Conservation (phyloP, 192 early-diverging fungal genomes). For the Tieghemiomyces parasiticus region DNA sequence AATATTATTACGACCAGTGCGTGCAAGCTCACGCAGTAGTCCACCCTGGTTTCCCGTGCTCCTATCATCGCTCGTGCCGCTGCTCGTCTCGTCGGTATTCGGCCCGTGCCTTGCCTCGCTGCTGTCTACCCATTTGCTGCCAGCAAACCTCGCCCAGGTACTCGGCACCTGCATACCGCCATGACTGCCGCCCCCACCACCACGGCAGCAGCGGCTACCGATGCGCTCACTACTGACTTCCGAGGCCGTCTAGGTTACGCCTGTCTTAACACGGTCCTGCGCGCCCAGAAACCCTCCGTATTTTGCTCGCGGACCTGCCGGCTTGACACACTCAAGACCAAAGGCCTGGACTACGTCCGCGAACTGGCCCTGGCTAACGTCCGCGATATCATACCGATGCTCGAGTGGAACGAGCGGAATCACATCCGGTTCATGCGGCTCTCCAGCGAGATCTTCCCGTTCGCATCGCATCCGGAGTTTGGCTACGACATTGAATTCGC, state of each 20-base stretch:
- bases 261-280: conserved; percentile 30
- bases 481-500: conserved; percentile 29
- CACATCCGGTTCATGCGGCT: conserved; percentile 32
- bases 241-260: conserved; percentile 31
- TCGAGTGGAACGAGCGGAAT: conserved; percentile 29
- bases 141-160: too few species aligned
- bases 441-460: conserved; percentile 30
- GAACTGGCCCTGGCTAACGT: conserved; percentile 23
- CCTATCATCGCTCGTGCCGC: too few species aligned
- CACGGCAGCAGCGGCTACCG: too few species aligned
- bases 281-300: conserved; percentile 26
- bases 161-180: too few species aligned
- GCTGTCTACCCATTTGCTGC: too few species aligned
- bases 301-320: conserved; percentile 32
- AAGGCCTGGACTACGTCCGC: conserved; percentile 24
- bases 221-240: conserved; percentile 1
- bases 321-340: conserved; percentile 20
- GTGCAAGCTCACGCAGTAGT: too few species aligned
- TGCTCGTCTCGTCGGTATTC: too few species aligned
- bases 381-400: conserved; percentile 19
- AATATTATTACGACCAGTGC: too few species aligned
- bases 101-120: too few species aligned
- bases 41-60: too few species aligned
- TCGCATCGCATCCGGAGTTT: conserved; percentile 25
- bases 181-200: too few species aligned